phyloP scores from a whole-genome alignment of 2,329 filamentous ascomycete species.

The Phyllosticta paracitricarpa region DNA sequence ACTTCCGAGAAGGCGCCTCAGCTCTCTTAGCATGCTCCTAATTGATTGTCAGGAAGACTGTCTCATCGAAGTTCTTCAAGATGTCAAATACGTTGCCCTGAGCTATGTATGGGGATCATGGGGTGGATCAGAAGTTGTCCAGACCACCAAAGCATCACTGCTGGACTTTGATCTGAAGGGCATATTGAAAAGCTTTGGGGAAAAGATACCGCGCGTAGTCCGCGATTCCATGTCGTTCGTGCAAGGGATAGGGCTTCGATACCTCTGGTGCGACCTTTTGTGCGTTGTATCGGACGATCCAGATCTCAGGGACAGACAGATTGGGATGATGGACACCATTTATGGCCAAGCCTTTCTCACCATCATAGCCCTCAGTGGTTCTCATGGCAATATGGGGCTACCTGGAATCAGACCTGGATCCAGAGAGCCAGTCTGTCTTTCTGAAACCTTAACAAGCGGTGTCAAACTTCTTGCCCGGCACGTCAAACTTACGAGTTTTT shows the following conservation, averaged over 20 bases:
- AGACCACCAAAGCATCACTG: not conserved
- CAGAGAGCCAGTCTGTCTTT: not conserved
- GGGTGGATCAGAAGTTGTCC: not conserved
- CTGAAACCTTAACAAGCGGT: not conserved
- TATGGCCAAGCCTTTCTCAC: not conserved
- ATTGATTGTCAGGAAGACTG: not conserved
- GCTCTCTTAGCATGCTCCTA: not conserved
- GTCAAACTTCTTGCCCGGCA: not conserved
- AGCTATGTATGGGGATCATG: not conserved
- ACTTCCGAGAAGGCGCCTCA: not conserved
- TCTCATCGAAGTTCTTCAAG: not conserved
- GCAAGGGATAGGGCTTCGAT: not conserved
- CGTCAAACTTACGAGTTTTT: not conserved
- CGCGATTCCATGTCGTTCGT: not conserved
- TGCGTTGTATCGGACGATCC: not conserved
- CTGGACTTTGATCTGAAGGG: not conserved
- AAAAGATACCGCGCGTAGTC: not conserved
- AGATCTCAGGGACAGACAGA: not conserved
- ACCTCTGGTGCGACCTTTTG: not conserved
- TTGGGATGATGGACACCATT: not conserved
- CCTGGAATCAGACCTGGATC: not conserved
- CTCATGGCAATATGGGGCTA: not conserved
- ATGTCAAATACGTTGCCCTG: not conserved
- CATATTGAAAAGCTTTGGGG: not conserved
- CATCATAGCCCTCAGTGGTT: not conserved